Evolutionary conservation across 116 monocot species (phyloP), one percentile per base, ranked within the genome.

Genomic region (Papilionanthe hybrid): DNA sequence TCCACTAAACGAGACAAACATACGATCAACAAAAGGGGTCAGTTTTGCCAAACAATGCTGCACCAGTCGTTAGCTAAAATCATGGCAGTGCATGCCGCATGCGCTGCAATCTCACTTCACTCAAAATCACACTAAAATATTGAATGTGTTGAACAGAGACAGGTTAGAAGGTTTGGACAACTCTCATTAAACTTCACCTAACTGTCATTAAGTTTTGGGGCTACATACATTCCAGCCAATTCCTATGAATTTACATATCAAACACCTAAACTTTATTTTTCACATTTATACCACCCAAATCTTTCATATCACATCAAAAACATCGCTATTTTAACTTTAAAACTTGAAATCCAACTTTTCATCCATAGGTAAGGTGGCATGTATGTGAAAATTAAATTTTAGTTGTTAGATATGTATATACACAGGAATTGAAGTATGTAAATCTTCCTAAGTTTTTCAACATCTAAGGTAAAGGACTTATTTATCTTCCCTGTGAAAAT

Each of bases 1-100:
- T 98, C 98, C 98, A 98, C 98, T 98, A 98, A 89, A 89, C 78
- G 87, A 89, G 91, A 88, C 89, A 94, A 85, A 88, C 87, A 98
- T 93, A 98, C 90, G 90, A 90, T 85, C 91, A 92, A 88, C 87
- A 93, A 86, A 88, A 32, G 79, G 78, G 94, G 86, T 91, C 83
- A 94, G 92, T 98, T 32, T n/a, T 91, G 83, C 82, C 87, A 84
- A 95, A 87, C 79, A 88, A 80, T 86, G 83, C 95, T 90, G 93
- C 92, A 94, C 89, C 87, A 91, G 85, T 91, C 85, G 82, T 88
- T 89, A 91, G 86, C 77, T 85, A 90, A 88, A 82, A 78, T 84
- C 83, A 87, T 89, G 87, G 88, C 86, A 89, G 85, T 84, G 82
- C 81, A 85, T 20, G 69, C 83, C 83, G 84, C 80, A 85, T 79